phyloP scores from a whole-genome alignment of 768 basidiomycete species.

The Rickenella mellea region DNA sequence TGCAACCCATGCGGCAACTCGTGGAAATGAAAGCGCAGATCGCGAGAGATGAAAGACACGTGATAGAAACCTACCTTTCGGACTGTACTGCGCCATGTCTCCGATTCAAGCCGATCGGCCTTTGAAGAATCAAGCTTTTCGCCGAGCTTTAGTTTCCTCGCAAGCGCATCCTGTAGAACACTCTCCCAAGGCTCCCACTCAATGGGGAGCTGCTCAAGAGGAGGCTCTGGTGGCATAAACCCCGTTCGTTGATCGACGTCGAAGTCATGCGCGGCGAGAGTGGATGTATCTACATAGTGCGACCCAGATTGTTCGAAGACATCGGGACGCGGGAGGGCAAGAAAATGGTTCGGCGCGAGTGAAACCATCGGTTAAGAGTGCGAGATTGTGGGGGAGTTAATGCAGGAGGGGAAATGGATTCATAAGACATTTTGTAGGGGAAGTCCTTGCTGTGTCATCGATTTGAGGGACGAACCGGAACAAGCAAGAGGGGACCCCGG shows the following conservation, averaged over 20 bases:
- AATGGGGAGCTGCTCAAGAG: slow-evolving; percentile 48
- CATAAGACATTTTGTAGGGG: too few relatives aligned
- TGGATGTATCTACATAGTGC: slow-evolving; percentile 25
- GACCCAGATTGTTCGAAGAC: slow-evolving; percentile 13
- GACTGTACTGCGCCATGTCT: slow-evolving; percentile 33
- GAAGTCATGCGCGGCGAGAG: slow-evolving; percentile 43
- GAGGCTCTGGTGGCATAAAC: slow-evolving; percentile 80
- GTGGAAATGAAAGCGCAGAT: slow-evolving; percentile 1
- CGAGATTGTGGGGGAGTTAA: background rate
- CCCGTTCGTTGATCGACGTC: slow-evolving; percentile 88
- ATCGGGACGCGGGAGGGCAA: slow-evolving; percentile 25
- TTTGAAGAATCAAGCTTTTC: slow-evolving; percentile 20
- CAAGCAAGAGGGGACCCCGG: too few relatives aligned
- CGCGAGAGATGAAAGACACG: too few relatives aligned
- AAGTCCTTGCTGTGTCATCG: too few relatives aligned
- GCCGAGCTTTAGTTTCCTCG: slow-evolving; percentile 45
- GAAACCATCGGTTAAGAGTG: background rate
- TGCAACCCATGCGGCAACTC: slow-evolving; percentile 1
- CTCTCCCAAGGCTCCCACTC: slow-evolving; percentile 71
- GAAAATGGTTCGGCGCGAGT: slow-evolving; percentile 20
- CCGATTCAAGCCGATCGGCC: slow-evolving; percentile 23
- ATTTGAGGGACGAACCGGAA: too few relatives aligned
- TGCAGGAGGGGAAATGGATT: background rate
- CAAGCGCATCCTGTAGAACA: slow-evolving; percentile 40
- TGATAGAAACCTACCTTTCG: slow-evolving; percentile 22